Conservation (phyloP, 495 filamentous ascomycete species). For the Evansstolkia leycettana region DNA sequence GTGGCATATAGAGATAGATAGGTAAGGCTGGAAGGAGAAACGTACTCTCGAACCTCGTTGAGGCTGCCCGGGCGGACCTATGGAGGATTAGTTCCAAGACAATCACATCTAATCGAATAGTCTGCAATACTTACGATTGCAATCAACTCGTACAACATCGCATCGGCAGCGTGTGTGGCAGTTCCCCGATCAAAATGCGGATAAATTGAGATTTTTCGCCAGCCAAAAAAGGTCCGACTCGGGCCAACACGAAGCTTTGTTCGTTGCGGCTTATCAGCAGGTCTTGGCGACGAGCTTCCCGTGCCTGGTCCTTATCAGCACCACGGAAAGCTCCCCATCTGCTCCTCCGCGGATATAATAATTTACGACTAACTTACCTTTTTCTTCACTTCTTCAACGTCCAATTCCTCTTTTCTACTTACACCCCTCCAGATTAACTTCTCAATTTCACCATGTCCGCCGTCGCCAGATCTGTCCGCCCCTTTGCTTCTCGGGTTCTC, state of each 20-base stretch:
- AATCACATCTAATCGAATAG: neutral
- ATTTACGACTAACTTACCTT: conserved; percentile 13
- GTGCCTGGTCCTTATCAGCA: no score
- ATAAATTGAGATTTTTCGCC: conserved; percentile 1
- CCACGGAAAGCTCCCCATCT: conserved; percentile 7
- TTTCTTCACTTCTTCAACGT: conserved; percentile 2
- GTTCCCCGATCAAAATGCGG: neutral
- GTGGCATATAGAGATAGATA: conserved; percentile 4
- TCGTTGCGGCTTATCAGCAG: conserved; percentile 2
- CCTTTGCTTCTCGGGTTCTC: conserved; percentile 30
- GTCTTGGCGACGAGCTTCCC: conserved; percentile 3
- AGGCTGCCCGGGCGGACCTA: conserved; percentile 85
- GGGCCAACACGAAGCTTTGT: neutral
- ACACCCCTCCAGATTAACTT: conserved; percentile 8
- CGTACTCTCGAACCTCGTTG: conserved; percentile 87
- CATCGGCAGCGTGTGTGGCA: conserved; percentile 11
- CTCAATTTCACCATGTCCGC: conserved; percentile 23
- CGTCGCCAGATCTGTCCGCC: conserved; percentile 27
- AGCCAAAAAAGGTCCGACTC: neutral
- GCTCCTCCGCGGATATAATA: neutral
- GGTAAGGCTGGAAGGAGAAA: conserved; percentile 5
- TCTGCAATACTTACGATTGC: conserved; percentile 59
- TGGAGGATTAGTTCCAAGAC: conserved; percentile 1
- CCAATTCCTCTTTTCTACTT: conserved; percentile 13
- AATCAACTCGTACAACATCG: conserved; percentile 96